Conservation (phyloP, 2,329 filamentous ascomycete species). For the Colletotrichum musae region DNA sequence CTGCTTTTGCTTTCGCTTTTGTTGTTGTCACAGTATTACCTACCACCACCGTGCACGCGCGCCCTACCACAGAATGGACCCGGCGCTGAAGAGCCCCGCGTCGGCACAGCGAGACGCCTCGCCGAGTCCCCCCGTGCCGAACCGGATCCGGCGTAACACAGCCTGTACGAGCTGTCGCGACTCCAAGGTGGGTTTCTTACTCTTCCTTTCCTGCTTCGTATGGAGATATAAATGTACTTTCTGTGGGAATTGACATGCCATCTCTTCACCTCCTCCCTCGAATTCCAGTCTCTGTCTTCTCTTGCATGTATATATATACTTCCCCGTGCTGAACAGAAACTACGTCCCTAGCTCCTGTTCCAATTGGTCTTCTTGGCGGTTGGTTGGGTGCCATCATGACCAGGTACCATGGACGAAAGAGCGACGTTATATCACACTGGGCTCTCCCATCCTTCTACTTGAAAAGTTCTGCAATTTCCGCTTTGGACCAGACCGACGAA, state of each 20-base stretch:
- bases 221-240: not conserved
- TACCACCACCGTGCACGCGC: not conserved
- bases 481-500: not conserved
- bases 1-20: not conserved
- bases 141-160: slow-evolving; percentile 49
- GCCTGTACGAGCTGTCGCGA: slow-evolving; percentile 51
- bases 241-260: too few relatives aligned
- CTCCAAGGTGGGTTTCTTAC: slow-evolving; percentile 52
- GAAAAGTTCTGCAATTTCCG: not conserved
- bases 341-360: slow-evolving; percentile 13
- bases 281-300: not conserved
- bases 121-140: slow-evolving; percentile 40
- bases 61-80: slow-evolving; percentile 23
- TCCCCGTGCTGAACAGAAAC: not conserved
- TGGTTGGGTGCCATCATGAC: not conserved
- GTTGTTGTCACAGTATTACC: not conserved
- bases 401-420: slow-evolving; percentile 4
- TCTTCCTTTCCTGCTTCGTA: not conserved
- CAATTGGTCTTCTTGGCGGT: slow-evolving; percentile 25
- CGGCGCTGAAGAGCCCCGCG: slow-evolving; percentile 37
- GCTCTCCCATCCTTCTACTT: not conserved
- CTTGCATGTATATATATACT: not conserved
- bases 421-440: slow-evolving; percentile 6
- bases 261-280: too few relatives aligned
- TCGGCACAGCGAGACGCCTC: slow-evolving; percentile 34